Evolutionary conservation across 768 basidiomycete genomes (phyloP).

Genomic region (Podaxis pistillaris): DNA sequence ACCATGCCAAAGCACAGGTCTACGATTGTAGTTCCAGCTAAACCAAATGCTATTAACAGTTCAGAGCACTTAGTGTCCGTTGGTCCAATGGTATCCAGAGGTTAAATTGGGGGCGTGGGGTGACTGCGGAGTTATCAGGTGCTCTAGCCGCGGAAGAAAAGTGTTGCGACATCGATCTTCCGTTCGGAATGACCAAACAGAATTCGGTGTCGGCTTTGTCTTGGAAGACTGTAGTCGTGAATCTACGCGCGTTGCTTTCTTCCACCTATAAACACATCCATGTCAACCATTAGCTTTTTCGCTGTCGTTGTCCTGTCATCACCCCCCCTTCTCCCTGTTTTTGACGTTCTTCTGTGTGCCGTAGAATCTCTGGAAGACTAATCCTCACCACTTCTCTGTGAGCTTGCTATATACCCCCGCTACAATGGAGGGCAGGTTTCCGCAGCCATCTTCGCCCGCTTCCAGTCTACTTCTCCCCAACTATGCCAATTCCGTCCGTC

Average conservation of each 20-base stretch:
- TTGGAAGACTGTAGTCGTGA: not conserved
- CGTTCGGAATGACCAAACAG: not conserved
- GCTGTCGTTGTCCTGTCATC: not conserved
- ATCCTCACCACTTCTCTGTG: not conserved
- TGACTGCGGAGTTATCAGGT: no score
- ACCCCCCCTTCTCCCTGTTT: not conserved
- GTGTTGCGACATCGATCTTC: not conserved
- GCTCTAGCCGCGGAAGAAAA: no score
- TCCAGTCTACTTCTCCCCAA: slow-evolving; percentile 13
- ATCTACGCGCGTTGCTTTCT: not conserved
- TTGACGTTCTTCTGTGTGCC: not conserved
- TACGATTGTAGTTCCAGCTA: not conserved
- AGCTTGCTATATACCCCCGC: not conserved
- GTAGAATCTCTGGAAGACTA: not conserved
- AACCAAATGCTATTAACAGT: no score
- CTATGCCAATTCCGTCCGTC: not conserved
- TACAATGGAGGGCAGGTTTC: slow-evolving; percentile 10
- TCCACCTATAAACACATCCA: not conserved
- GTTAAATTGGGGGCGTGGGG: no score
- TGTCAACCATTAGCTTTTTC: not conserved
- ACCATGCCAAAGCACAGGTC: not conserved
- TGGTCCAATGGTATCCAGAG: no score
- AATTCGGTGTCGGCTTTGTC: not conserved
- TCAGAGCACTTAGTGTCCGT: no score
- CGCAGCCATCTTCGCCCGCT: slow-evolving; percentile 1